Evolutionary conservation across 164 flowering plant genomes (phyloP).

Genomic region (Magnolia changhungtana): DNA sequence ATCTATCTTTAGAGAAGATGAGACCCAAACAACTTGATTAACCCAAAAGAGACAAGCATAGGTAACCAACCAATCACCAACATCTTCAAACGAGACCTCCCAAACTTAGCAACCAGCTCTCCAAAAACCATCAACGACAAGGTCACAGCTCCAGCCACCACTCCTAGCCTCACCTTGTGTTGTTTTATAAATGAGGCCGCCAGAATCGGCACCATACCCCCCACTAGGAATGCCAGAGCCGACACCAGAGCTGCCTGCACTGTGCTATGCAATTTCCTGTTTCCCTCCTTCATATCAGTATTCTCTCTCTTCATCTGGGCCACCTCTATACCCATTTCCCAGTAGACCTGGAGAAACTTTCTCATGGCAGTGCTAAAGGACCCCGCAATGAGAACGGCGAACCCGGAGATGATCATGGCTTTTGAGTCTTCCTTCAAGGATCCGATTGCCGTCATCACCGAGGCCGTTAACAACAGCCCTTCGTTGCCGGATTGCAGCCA

Average conservation of each 20-base stretch:
- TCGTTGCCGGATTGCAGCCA: slow-evolving; percentile 36
- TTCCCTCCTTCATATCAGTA: background rate
- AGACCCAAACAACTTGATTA: slow-evolving; percentile 23
- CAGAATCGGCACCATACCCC: slow-evolving; percentile 22
- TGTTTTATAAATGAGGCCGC: slow-evolving; percentile 19
- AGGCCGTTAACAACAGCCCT: slow-evolving; percentile 29
- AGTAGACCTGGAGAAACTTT: slow-evolving; percentile 29
- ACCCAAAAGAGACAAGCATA: slow-evolving; percentile 29
- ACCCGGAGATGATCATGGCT: slow-evolving; percentile 25
- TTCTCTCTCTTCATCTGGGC: slow-evolving; percentile 25
- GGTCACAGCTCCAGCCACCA: slow-evolving; percentile 16
- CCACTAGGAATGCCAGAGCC: slow-evolving; percentile 16
- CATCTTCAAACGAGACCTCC: slow-evolving; percentile 14
- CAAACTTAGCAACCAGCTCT: slow-evolving; percentile 20
- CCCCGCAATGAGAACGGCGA: slow-evolving; percentile 28
- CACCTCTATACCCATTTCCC: slow-evolving; percentile 26
- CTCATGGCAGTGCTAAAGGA: slow-evolving; percentile 34
- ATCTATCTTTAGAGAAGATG: background rate
- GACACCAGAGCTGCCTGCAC: slow-evolving; percentile 21
- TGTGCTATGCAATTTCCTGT: slow-evolving; percentile 15
- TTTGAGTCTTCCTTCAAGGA: slow-evolving; percentile 20
- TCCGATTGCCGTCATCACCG: slow-evolving; percentile 32
- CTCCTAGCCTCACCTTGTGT: slow-evolving; percentile 22
- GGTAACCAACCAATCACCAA: slow-evolving; percentile 32
- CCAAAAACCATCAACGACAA: slow-evolving; percentile 29